phyloP scores from a whole-genome alignment of 2,329 filamentous ascomycete genomes.

The Xylogone sp. region DNA sequence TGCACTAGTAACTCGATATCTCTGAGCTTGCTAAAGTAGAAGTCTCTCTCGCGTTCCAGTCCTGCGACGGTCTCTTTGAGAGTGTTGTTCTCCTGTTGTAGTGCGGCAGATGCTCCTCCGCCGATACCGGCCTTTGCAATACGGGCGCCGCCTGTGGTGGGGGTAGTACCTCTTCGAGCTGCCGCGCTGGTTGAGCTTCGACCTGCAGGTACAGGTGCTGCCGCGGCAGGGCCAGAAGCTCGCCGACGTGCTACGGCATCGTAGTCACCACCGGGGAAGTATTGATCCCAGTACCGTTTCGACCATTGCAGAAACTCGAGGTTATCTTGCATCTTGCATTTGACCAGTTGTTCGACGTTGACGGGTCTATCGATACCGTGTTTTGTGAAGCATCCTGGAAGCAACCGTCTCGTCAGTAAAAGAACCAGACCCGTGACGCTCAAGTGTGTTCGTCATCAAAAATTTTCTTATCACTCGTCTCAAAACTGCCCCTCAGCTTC shows the following conservation, averaged over 20 bases:
- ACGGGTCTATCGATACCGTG: constrained; percentile 88
- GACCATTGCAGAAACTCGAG: constrained; percentile 97
- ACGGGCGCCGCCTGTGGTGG: constrained; percentile 39
- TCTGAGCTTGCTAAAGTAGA: constrained; percentile 97
- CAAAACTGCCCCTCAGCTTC: too few species aligned
- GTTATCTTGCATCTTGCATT: constrained; percentile 99
- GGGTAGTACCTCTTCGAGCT: constrained; percentile 39
- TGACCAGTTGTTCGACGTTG: constrained; percentile 82
- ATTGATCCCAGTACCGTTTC: constrained; percentile 96
- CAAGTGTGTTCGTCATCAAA: too few species aligned
- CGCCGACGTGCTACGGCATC: constrained; percentile 85
- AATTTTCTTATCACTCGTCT: too few species aligned
- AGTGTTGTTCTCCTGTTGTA: constrained; percentile 81
- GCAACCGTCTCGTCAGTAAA: not conserved
- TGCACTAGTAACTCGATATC: constrained; percentile 96
- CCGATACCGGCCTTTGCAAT: constrained; percentile 40
- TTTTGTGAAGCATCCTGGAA: constrained; percentile 75
- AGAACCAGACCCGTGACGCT: too few species aligned
- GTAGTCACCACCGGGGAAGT: constrained; percentile 96
- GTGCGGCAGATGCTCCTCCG: constrained; percentile 62
- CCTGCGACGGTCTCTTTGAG: constrained; percentile 95
- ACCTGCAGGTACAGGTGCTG: constrained; percentile 39
- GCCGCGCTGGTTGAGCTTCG: constrained; percentile 44
- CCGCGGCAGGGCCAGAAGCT: constrained; percentile 55
- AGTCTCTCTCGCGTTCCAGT: constrained; percentile 92